Evolutionary conservation across 495 filamentous ascomycete genomes (phyloP), one percentile per base, ranked within the genome.

Genomic region (Aspergillus haitiensis): DNA sequence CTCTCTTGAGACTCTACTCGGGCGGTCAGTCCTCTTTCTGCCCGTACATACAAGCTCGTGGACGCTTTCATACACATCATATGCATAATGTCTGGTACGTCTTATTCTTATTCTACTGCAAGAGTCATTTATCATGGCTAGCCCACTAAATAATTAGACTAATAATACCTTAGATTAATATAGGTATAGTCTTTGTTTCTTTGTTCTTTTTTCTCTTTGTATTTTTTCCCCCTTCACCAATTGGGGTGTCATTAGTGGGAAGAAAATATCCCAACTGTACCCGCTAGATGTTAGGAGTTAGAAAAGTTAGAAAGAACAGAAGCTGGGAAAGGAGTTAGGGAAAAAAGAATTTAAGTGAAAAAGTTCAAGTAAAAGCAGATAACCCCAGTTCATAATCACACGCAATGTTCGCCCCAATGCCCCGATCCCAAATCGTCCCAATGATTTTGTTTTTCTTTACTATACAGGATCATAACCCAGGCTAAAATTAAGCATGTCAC

Each of bases 321-420:
- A 49, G 44, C 40, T 58, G 49, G 60, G 32, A n/a, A 46, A 53
- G 48, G 40, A 59, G 52, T 36, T 50, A 37, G 56, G 58, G 49
- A 55, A 51, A 62, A 52, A 60, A 58, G 58, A 11, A n/a, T n/a
- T 27, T 27, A 27, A 27, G 21, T 27, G 59, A 55, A 13, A 57
- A 49, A 58, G 56, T 16, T 55, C 45, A 61, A 59, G 64, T 67
- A 65, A 64, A 59, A 52, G 54, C 37, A 61, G 49, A 71, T 61
- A 72, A 70, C 59, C 65, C 52, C 58, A 64, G 56, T 13, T 51
- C 52, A 56, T 66, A 74, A 76, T 65, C 70, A 75, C 65, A 74
- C 70, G 73, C 72, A 74, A 72, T 73, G 69, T 78, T 75, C 72
- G 72, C 75, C 75, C 69, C 70, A 68, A 74, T 75, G 71, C 71